Percentiles rank a stretch among this genome's conserved stretches.
phyloP scores from a whole-genome alignment of 2,329 filamentous ascomycete species.

The Neopestalotiopsis sp. region DNA sequence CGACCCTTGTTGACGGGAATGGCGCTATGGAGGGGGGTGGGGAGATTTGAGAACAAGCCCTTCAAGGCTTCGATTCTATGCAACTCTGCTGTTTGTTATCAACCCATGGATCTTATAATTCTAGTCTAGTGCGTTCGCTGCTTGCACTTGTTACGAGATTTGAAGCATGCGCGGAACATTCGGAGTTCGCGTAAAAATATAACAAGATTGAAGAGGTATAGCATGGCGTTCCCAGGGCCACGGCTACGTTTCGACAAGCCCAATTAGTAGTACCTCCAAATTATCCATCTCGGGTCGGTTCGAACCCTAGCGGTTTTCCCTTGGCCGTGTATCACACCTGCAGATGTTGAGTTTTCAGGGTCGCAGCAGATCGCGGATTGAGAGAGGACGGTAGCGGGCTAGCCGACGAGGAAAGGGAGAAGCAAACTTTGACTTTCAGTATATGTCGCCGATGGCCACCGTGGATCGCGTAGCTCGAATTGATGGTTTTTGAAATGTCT shows the following conservation, averaged over 20 bases:
- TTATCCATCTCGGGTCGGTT: neutral
- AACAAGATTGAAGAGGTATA: neutral
- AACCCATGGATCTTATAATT: neutral
- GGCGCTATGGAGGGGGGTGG: neutral
- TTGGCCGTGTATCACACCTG: constrained; percentile 4
- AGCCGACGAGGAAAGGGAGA: neutral
- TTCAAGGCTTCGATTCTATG: neutral
- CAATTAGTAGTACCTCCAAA: neutral
- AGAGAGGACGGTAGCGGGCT: neutral
- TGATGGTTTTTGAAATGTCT: neutral
- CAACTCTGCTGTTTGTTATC: neutral
- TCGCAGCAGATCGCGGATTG: neutral
- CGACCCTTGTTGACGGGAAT: neutral
- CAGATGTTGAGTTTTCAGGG: constrained; percentile 1
- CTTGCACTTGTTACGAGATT: neutral
- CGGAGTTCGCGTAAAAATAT: neutral
- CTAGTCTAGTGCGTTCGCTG: neutral
- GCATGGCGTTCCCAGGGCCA: neutral
- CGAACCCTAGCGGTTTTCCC: neutral
- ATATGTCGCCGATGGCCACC: neutral
- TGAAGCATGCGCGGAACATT: neutral
- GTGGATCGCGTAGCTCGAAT: neutral
- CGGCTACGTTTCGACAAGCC: neutral
- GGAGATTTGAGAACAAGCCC: neutral
- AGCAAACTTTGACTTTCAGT: neutral